A percentile compares a stretch with the other conserved stretches of the same genome.
phyloP scores from a whole-genome alignment of 768 basidiomycete genomes.

The Naematelia encephala region DNA sequence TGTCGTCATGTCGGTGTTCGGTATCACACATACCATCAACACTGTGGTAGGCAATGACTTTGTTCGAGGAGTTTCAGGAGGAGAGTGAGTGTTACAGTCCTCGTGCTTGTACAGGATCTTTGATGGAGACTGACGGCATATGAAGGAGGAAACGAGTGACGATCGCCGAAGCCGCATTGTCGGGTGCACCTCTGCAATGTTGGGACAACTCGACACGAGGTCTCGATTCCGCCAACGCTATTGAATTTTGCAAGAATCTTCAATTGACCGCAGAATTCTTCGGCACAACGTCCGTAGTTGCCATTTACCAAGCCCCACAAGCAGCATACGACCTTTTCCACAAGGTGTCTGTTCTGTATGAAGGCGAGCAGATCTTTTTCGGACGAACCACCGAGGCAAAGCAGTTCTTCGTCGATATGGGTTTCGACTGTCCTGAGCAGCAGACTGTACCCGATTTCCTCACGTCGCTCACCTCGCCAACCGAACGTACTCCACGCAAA shows the following conservation, averaged over 20 bases:
- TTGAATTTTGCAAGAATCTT: conserved; percentile 56
- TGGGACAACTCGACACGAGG: conserved; percentile 64
- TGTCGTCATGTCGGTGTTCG: conserved; percentile 66
- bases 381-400: conserved; percentile 53
- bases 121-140: conserved; percentile 15
- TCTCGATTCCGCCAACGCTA: conserved; percentile 53
- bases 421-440: conserved; percentile 55
- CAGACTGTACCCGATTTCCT: conserved; percentile 58
- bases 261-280: conserved; percentile 54
- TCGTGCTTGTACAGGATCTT: not conserved
- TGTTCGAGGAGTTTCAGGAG: conserved; percentile 58
- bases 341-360: conserved; percentile 56
- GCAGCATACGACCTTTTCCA: conserved; percentile 55
- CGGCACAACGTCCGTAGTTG: conserved; percentile 54
- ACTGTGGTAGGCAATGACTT: conserved; percentile 75
- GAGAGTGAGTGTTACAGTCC: conserved; percentile 45
- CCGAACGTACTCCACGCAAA: conserved; percentile 73
- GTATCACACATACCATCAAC: conserved; percentile 66
- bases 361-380: conserved; percentile 58
- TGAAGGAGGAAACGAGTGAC: conserved; percentile 65
- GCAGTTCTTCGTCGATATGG: conserved; percentile 55
- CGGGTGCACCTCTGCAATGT: conserved; percentile 61
- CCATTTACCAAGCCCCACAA: conserved; percentile 56
- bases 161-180: conserved; percentile 75
- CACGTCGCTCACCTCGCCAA: conserved; percentile 63